Evolutionary conservation across 768 basidiomycete species (phyloP), one percentile per base, ranked within the genome.

Genomic region (Infundibulicybe gibba): DNA sequence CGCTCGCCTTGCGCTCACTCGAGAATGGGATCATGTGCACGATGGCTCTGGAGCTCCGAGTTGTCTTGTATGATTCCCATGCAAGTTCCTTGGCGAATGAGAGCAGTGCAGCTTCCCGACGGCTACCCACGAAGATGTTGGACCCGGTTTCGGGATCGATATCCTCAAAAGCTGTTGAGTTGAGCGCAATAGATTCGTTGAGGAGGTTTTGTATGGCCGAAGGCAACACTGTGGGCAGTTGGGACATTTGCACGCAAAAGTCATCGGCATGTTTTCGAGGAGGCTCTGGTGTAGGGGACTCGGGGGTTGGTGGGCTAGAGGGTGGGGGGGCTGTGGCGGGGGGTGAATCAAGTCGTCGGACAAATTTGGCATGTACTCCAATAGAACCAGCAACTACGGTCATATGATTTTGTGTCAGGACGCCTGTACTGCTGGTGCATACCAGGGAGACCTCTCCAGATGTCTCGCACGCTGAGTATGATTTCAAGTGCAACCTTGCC

Each of bases 301-400:
- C n/a, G n/a, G n/a, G n/a, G 25, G 25, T 25, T 8, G 25, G 25
- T 8, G 25, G 25, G 25, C 8, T 8, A 4, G 25, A 8, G 8
- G 25, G 3, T 25, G 25, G 8, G 3, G 25, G 25, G 25, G 25
- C 8, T 25, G 25, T 25, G 25, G 25, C 25, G 8, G 25, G 8
- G 25, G 25, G 25, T 8, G 25, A 8, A 25, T 25, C 25, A 25
- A 25, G 54, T 85, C 83, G 66, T 38, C 71, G 74, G 6, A 84
- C 86, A 51, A 88, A 89, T 62, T 90, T 90, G 57, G 79, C 83
- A 52, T 85, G 79, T 34, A 89, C 74, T 21, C 87, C 88, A 35
- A 90, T 65, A n/a, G 84, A 84, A 30, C 87, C 87, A n/a, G 87
- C 86, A 48, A 89, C 88, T 53, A 90, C 81, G n/a, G 81, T 74